Percentiles rank a stretch among this genome's conserved stretches.
Evolutionary conservation across 2,329 filamentous ascomycete species (phyloP).

Genomic region (Pseudocercospora fijiensis): DNA sequence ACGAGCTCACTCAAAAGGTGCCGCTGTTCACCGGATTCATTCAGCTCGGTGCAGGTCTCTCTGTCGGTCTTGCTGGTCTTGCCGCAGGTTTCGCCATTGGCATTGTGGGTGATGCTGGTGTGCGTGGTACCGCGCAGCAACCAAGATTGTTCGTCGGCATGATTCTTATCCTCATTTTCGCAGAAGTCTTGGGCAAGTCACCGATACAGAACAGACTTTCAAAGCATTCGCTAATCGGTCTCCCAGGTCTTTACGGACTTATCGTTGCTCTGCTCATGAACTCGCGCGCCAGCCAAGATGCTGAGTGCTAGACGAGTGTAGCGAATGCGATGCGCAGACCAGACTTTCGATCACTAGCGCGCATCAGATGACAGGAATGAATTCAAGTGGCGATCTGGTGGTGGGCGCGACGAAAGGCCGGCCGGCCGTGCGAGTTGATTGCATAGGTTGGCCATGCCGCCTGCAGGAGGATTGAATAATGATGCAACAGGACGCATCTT

Average conservation of each 20-base stretch:
- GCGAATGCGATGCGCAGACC: constrained; percentile 49
- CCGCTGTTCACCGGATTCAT: constrained; percentile 55
- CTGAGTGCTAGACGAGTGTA: constrained; percentile 63
- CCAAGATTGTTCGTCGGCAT: constrained; percentile 91
- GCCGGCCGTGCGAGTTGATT: background rate
- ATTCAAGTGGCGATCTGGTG: background rate
- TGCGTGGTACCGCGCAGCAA: constrained; percentile 80
- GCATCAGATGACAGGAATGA: constrained; percentile 9
- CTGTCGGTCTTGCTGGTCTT: constrained; percentile 47
- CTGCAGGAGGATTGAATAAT: constrained; percentile 14
- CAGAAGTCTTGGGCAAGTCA: constrained; percentile 87
- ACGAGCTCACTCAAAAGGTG: constrained; percentile 49
- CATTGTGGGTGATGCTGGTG: constrained; percentile 74
- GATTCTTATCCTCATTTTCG: constrained; percentile 99
- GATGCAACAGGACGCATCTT: constrained; percentile 15
- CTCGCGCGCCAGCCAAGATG: constrained; percentile 66
- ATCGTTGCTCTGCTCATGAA: constrained; percentile 99
- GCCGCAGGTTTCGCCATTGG: constrained; percentile 51
- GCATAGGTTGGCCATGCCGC: background rate
- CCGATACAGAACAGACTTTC: background rate
- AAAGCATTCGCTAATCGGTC: constrained; percentile 19
- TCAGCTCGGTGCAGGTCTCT: constrained; percentile 54
- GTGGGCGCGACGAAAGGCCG: background rate
- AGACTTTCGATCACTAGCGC: constrained; percentile 30
- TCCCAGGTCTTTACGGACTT: constrained; percentile 89